Percentiles rank a stretch among this genome's conserved stretches.
phyloP scores from a whole-genome alignment of 2,329 filamentous ascomycete species.

The Aureobasidium melanogenum region DNA sequence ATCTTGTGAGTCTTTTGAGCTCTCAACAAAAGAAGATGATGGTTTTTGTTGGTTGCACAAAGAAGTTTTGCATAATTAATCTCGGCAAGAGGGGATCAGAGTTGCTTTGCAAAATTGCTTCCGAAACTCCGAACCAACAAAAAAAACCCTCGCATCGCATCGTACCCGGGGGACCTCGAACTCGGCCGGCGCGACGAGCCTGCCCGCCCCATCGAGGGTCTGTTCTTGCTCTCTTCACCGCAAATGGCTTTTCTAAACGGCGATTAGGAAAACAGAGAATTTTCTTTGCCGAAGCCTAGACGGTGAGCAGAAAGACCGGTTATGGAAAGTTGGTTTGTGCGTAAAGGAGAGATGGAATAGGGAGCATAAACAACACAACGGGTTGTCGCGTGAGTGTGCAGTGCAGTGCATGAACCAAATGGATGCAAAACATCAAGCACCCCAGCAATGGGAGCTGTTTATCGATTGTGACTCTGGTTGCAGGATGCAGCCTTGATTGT shows the following conservation, averaged over 20 bases:
- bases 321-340: neutral
- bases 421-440: neutral
- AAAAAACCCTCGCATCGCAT: too few relatives aligned
- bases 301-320: neutral
- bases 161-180: neutral
- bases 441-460: neutral
- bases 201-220: too few relatives aligned
- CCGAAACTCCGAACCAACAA: neutral
- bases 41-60: neutral
- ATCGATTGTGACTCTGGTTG: neutral
- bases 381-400: neutral
- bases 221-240: neutral
- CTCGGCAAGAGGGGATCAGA: neutral
- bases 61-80: neutral
- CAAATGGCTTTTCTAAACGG: neutral
- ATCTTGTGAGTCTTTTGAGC: neutral
- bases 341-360: neutral
- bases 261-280: neutral
- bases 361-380: neutral
- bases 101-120: neutral
- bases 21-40: neutral
- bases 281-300: neutral
- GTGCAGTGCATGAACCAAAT: neutral
- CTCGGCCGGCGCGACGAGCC: neutral
- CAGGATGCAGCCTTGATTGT: neutral